A percentile compares a stretch with the other conserved stretches of the same genome.
phyloP scores from a whole-genome alignment of 345 rosid species.

The Arabidopsis arenosa region DNA sequence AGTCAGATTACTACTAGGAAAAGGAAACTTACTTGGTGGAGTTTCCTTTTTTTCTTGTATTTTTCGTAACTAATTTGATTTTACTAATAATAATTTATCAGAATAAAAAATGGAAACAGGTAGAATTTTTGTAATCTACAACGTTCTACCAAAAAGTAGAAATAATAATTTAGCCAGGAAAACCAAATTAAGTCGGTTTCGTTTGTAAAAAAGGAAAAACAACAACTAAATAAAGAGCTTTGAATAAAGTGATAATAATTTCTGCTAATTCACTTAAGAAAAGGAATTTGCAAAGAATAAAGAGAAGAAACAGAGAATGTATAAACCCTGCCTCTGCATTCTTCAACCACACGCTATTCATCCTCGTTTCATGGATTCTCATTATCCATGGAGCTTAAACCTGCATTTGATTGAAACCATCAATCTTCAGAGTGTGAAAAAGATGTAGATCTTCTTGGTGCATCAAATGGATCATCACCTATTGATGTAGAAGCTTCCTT shows the following conservation, averaged over 20 bases:
- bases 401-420: neutral
- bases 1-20: neutral
- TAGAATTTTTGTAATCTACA: neutral
- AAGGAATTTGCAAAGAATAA: too few relatives aligned
- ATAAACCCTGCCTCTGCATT: neutral
- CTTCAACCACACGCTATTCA: neutral
- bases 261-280: too few relatives aligned
- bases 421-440: neutral
- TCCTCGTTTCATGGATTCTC: constrained; percentile 9
- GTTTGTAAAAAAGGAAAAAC: neutral
- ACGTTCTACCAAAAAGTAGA: too few relatives aligned
- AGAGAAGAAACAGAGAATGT: neutral
- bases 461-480: constrained; percentile 11
- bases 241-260: neutral
- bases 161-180: neutral
- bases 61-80: neutral
- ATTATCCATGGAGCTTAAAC: neutral
- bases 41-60: neutral
- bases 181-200: neutral
- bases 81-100: neutral
- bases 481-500: constrained; percentile 1
- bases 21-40: neutral
- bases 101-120: neutral
- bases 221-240: neutral
- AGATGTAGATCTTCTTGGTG: neutral